Evolutionary conservation across 1,284 basidiomycete species (phyloP).

Genomic region (Apiotrichum laibachii): DNA sequence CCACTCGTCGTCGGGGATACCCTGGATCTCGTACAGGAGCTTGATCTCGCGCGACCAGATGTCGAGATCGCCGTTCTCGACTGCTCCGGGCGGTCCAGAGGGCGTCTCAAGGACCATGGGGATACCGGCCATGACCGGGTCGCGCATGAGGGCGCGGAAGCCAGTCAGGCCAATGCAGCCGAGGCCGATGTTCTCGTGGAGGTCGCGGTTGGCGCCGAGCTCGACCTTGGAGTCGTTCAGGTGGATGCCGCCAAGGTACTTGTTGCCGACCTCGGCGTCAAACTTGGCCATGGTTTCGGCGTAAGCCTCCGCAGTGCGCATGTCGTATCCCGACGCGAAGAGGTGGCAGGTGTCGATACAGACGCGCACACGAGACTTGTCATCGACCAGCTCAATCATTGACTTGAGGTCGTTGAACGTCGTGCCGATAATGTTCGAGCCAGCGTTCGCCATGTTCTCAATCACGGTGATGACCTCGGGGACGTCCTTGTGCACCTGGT

Average conservation of each 20-base stretch:
- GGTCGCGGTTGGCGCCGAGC: conserved; percentile 66
- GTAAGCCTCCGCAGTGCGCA: conserved; percentile 58
- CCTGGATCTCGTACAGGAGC: conserved; percentile 49
- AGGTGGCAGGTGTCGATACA: conserved; percentile 86
- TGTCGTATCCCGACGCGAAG: conserved; percentile 79
- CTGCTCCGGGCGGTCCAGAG: conserved; percentile 6
- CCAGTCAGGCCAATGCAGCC: conserved; percentile 65
- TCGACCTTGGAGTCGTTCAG: conserved; percentile 75
- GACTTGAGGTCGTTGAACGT: conserved; percentile 65
- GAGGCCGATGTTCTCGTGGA: conserved; percentile 82
- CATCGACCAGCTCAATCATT: conserved; percentile 69
- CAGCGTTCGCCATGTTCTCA: conserved; percentile 84
- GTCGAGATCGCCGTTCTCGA: conserved; percentile 51
- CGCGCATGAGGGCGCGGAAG: conserved; percentile 68
- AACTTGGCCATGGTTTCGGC: conserved; percentile 58
- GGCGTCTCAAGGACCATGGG: conserved; percentile 83
- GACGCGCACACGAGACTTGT: conserved; percentile 73
- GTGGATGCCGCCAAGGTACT: conserved; percentile 76
- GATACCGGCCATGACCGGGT: conserved; percentile 65
- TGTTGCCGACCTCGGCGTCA: conserved; percentile 64
- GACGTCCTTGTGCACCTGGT: conserved; percentile 70
- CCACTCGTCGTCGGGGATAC: conserved; percentile 42
- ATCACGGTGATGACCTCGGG: conserved; percentile 65
- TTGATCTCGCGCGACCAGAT: conserved; percentile 73
- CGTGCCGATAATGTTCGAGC: conserved; percentile 70